These are phyloP conservation scores for Metschnikowia rubicola DNA, from an alignment of 805 yeast species.

Conservation along the genomic window DNA sequence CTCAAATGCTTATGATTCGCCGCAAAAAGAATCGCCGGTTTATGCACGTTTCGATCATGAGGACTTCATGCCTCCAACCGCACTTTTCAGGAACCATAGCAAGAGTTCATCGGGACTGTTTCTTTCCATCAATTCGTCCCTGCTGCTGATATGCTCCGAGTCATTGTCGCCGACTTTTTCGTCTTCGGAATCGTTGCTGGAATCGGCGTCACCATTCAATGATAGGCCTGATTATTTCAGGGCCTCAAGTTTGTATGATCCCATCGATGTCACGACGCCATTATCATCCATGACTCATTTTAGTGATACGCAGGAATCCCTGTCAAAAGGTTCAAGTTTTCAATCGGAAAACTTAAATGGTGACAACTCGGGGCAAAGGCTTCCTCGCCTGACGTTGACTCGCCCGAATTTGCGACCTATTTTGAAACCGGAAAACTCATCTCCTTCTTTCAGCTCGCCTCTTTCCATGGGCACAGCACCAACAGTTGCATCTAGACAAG, in stretches of 20 bases:
- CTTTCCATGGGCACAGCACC: constrained; percentile 27
- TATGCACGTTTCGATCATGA: constrained; percentile 12
- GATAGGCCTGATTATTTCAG: constrained; percentile 28
- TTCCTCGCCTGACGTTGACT: constrained; percentile 3
- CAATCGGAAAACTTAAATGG: neutral
- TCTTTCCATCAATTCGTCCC: constrained; percentile 28
- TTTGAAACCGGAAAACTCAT: constrained; percentile 16
- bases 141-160: constrained; percentile 30
- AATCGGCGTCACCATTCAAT: constrained; percentile 23
- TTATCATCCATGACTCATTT: neutral
- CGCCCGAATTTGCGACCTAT: constrained; percentile 9
- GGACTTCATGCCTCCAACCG: constrained; percentile 19
- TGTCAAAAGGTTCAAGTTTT: neutral
- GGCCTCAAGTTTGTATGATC: constrained; percentile 3
- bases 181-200: constrained; percentile 31
- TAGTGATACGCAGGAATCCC: neutral
- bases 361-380: neutral
- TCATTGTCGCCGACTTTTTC: constrained; percentile 21
- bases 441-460: constrained; percentile 37
- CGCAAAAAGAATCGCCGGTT: constrained; percentile 6
- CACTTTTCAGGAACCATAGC: constrained; percentile 16
- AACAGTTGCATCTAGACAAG: constrained; percentile 5
- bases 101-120: constrained; percentile 18
- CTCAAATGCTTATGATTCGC: constrained; percentile 6
- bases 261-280: neutral